These are phyloP conservation scores for Pythium grandisporangium DNA, from an alignment of 352 stramenopile species.

Conservation along the genomic window DNA sequence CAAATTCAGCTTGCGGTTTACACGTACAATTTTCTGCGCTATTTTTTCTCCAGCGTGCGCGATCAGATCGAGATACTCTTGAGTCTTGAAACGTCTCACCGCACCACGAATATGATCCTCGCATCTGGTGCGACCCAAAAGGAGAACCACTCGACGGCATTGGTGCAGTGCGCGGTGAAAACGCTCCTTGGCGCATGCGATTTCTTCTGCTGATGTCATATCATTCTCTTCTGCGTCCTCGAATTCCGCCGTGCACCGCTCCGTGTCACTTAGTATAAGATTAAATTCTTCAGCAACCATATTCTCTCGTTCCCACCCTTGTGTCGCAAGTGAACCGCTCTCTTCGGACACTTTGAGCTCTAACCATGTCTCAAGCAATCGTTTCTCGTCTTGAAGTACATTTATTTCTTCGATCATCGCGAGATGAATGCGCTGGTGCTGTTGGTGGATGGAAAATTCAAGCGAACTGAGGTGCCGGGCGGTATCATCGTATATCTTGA, in stretches of 20 bases:
- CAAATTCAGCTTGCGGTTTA: too few relatives aligned
- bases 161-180: too few relatives aligned
- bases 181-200: too few relatives aligned
- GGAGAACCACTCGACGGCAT: too few relatives aligned
- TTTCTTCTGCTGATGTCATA: not conserved
- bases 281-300: constrained; percentile 9
- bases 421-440: constrained; percentile 1
- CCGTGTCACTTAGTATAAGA: too few relatives aligned
- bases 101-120: too few relatives aligned
- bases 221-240: constrained; percentile 1
- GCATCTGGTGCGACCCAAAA: too few relatives aligned
- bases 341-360: constrained; percentile 1
- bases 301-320: constrained; percentile 1
- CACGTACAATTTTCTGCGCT: too few relatives aligned
- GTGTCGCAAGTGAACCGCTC: not conserved
- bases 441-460: constrained; percentile 8
- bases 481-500: constrained; percentile 26
- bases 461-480: constrained; percentile 12
- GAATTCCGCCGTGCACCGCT: too few relatives aligned
- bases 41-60: too few relatives aligned
- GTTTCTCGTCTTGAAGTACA: constrained; percentile 7
- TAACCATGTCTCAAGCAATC: constrained; percentile 5
- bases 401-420: constrained; percentile 1
- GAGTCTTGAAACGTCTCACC: too few relatives aligned
- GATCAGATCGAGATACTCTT: too few relatives aligned